Evolutionary conservation across 352 stramenopile species (phyloP).

Genomic region (Phytophthora tentaculata): DNA sequence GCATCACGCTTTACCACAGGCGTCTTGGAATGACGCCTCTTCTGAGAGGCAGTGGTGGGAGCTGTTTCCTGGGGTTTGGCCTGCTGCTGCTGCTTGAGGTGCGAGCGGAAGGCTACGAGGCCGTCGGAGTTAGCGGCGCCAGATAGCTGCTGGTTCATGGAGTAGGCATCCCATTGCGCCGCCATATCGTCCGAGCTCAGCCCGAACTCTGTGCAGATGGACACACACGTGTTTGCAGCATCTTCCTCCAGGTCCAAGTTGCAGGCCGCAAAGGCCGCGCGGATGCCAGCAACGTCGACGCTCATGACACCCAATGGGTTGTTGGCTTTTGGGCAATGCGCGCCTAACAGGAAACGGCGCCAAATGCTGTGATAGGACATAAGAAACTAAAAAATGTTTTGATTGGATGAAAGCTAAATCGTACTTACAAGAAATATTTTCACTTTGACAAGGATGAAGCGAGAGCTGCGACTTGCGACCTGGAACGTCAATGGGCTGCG

Average conservation of each 20-base stretch:
- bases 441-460: conserved; percentile 19
- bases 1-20: conserved; percentile 75
- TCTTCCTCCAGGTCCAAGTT: conserved; percentile 81
- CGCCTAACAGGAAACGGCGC: conserved; percentile 35
- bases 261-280: conserved; percentile 71
- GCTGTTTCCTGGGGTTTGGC: conserved; percentile 39
- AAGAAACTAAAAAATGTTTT: not conserved
- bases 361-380: conserved; percentile 47
- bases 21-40: conserved; percentile 62
- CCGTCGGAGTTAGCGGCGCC: conserved; percentile 62
- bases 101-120: conserved; percentile 74
- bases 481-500: conserved; percentile 90
- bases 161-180: conserved; percentile 86
- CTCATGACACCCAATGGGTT: conserved; percentile 58
- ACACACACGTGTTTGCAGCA: conserved; percentile 67
- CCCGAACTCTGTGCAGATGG: conserved; percentile 78
- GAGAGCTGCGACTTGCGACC: conserved; percentile 63
- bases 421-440: not conserved
- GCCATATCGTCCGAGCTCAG: conserved; percentile 81
- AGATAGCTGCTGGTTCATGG: conserved; percentile 83
- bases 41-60: conserved; percentile 33
- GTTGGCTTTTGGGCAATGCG: no score
- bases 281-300: conserved; percentile 62
- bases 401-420: conserved; percentile 19
- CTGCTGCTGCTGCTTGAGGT: conserved; percentile 65